Evolutionary conservation across 108 stramenopile species (phyloP).

Genomic region (Stephanodiscus triporus): DNA sequence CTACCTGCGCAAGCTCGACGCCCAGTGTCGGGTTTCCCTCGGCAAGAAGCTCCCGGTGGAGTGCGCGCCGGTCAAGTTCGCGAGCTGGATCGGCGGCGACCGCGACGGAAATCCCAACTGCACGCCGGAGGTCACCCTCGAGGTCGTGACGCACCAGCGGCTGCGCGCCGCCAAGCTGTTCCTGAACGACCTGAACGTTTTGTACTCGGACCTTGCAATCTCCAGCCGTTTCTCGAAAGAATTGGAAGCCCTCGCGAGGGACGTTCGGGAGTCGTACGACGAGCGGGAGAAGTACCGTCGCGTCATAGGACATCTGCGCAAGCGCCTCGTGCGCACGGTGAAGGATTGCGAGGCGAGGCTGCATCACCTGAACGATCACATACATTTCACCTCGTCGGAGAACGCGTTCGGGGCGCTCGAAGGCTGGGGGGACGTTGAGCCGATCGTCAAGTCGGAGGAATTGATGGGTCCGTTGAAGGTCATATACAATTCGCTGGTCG

Average conservation of each 20-base stretch:
- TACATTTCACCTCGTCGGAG: constrained; percentile 20
- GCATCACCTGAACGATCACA: constrained; percentile 28
- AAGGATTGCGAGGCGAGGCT: constrained; percentile 66
- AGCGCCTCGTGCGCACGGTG: constrained; percentile 72
- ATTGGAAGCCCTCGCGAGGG: constrained; percentile 57
- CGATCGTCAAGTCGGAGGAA: constrained; percentile 69
- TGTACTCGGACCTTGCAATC: constrained; percentile 70
- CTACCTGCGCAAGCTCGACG: constrained; percentile 93
- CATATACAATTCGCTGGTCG: constrained; percentile 82
- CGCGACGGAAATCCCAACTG: constrained; percentile 98
- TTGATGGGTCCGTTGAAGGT: constrained; percentile 80
- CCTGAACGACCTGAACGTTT: constrained; percentile 69
- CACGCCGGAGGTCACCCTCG: constrained; percentile 88
- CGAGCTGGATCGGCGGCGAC: constrained; percentile 97
- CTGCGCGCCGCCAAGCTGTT: constrained; percentile 86
- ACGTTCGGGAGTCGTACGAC: constrained; percentile 55
- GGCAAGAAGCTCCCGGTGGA: constrained; percentile 86
- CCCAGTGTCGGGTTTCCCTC: constrained; percentile 72
- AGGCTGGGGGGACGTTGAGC: constrained; percentile 67
- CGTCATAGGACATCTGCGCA: constrained; percentile 79
- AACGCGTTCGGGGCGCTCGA: constrained; percentile 33
- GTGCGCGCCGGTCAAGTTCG: constrained; percentile 88
- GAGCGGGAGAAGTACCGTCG: constrained; percentile 78
- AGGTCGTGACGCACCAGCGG: constrained; percentile 84
- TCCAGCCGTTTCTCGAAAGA: constrained; percentile 71